These are phyloP conservation scores for Uncinocarpus reesii DNA, from an alignment of 2,329 filamentous ascomycete genomes.

Conservation along the genomic window DNA sequence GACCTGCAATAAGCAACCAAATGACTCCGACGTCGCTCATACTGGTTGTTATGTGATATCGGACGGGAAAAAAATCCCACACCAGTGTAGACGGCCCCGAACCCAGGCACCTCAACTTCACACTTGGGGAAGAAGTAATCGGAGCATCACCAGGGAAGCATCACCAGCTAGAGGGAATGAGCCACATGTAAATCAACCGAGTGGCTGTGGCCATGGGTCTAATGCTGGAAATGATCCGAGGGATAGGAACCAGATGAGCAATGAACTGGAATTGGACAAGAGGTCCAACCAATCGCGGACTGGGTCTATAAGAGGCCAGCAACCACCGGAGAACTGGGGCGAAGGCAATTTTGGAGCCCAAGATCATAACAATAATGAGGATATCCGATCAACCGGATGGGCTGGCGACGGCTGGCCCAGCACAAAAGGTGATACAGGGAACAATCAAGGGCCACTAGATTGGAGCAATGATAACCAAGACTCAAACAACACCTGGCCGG, in stretches of 20 bases:
- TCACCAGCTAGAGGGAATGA: background rate
- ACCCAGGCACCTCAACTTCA: constrained; percentile 2
- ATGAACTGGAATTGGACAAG: background rate
- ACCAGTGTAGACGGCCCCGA: constrained; percentile 3
- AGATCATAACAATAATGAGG: background rate
- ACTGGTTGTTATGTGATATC: constrained; percentile 18
- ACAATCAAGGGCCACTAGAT: background rate
- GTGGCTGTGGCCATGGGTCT: background rate
- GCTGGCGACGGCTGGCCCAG: constrained; percentile 1
- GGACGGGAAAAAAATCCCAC: constrained; percentile 15
- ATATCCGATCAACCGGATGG: background rate
- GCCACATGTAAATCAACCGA: background rate
- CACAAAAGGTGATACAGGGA: background rate
- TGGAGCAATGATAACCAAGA: background rate
- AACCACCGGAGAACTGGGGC: background rate
- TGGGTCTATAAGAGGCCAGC: background rate
- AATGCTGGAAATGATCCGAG: background rate
- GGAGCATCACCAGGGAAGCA: background rate
- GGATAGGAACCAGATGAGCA: background rate
- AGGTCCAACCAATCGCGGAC: background rate
- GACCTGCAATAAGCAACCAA: background rate
- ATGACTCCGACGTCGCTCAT: background rate
- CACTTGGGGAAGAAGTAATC: background rate
- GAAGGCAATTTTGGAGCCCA: background rate
- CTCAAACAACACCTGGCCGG: background rate